A percentile compares a stretch with the other conserved stretches of the same genome.
Evolutionary conservation across 176 grass and related monocot species (phyloP).

Genomic region (Carex cristatella): DNA sequence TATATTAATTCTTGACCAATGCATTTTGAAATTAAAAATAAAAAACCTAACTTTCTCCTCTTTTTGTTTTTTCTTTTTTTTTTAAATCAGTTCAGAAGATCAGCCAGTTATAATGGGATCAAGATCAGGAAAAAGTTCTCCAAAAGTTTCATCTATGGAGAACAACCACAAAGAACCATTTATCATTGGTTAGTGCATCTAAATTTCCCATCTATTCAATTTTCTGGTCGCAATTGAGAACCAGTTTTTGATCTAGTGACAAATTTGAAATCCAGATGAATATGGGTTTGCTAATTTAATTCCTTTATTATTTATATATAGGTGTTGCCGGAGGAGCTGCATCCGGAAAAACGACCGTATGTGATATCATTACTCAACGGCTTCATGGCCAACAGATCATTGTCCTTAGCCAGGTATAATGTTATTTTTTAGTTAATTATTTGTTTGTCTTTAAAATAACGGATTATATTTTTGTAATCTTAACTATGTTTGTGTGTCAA

Average conservation of each 20-base stretch:
- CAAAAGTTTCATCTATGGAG: conserved; percentile 7
- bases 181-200: conserved; percentile 14
- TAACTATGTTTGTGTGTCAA: background rate
- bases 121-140: conserved; percentile 20
- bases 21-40: background rate
- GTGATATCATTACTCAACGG: conserved; percentile 68
- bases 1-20: background rate
- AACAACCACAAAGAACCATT: conserved; percentile 16
- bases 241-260: too few species aligned
- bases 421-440: background rate
- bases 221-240: background rate
- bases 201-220: background rate
- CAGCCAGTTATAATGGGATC: background rate
- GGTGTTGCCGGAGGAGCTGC: conserved; percentile 64
- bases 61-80: background rate
- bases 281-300: background rate
- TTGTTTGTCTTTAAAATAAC: background rate
- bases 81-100: background rate
- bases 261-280: background rate
- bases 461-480: background rate
- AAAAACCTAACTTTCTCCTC: background rate
- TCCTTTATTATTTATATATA: background rate
- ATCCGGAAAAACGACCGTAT: conserved; percentile 74
- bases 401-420: conserved; percentile 62
- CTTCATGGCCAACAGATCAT: conserved; percentile 64